phyloP scores from a whole-genome alignment of 108 stramenopile genomes.

The Cyclotella cryptica region DNA sequence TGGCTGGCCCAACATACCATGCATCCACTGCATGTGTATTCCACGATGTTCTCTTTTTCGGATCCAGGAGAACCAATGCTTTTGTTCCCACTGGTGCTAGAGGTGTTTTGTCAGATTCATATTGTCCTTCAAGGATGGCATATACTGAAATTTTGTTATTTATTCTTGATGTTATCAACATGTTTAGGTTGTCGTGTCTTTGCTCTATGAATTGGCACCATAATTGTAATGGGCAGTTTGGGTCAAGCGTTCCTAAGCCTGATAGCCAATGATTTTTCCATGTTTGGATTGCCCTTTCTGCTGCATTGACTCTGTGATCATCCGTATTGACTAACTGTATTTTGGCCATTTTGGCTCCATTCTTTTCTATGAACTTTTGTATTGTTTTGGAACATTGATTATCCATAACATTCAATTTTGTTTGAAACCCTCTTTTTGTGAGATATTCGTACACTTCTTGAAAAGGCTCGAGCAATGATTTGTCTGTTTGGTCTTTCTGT shows the following conservation, averaged over 20 bases:
- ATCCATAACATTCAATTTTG: no score
- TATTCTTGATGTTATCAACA: slow-evolving; percentile 44
- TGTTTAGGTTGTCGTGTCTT: slow-evolving; percentile 39
- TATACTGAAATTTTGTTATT: slow-evolving; percentile 55
- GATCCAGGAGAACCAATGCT: slow-evolving; percentile 14
- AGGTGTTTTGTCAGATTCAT: slow-evolving; percentile 13
- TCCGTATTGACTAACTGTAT: no score
- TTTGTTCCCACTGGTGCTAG: background rate
- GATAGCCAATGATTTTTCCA: background rate
- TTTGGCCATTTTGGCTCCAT: no score
- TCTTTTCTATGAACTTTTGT: no score
- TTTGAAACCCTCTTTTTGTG: no score
- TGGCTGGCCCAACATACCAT: slow-evolving; percentile 52
- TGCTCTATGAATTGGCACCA: slow-evolving; percentile 43
- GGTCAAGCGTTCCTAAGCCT: background rate
- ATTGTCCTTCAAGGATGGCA: slow-evolving; percentile 27
- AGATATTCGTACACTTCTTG: no score
- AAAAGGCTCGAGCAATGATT: no score
- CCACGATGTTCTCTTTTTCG: slow-evolving; percentile 11
- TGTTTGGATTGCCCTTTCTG: no score
- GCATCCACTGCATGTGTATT: slow-evolving; percentile 24
- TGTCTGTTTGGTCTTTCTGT: no score
- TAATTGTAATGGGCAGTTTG: slow-evolving; percentile 43
- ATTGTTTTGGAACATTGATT: no score
- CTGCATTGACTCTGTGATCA: no score